Evolutionary conservation across 495 filamentous ascomycete genomes (phyloP).

Genomic region (Haplographium delicatum): DNA sequence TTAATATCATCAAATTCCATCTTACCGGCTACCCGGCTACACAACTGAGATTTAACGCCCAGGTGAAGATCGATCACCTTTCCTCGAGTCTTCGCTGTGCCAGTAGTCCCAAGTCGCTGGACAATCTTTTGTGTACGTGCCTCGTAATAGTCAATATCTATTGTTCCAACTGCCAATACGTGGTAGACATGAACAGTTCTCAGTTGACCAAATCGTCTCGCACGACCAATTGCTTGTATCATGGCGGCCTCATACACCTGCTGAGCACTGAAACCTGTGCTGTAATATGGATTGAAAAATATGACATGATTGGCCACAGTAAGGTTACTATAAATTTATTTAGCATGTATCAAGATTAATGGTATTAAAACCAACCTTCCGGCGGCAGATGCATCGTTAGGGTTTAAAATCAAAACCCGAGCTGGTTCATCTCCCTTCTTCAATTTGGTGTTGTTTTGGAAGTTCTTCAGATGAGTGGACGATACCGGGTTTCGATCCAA

Average conservation of each 20-base stretch:
- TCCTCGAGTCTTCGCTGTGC: neutral
- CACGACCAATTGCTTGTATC: constrained; percentile 69
- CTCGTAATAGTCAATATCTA: constrained; percentile 66
- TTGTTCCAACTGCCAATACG: constrained; percentile 55
- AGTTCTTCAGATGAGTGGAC: neutral
- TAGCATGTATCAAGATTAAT: constrained; percentile 17
- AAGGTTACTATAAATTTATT: constrained; percentile 53
- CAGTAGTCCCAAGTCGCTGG: neutral
- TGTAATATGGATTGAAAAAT: constrained; percentile 60
- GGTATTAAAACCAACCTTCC: constrained; percentile 53
- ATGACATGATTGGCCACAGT: constrained; percentile 73
- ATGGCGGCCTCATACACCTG: constrained; percentile 55
- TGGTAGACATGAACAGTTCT: constrained; percentile 65
- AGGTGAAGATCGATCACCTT: neutral
- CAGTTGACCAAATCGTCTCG: constrained; percentile 61
- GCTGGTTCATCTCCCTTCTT: constrained; percentile 25
- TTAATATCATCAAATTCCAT: neutral
- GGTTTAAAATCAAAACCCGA: constrained; percentile 61
- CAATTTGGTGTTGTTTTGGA: constrained; percentile 9
- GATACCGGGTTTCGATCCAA: constrained; percentile 14
- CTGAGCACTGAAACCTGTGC: constrained; percentile 35
- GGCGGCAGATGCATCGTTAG: constrained; percentile 58
- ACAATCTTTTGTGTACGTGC: constrained; percentile 20
- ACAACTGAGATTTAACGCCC: neutral
- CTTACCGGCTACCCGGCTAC: neutral